Evolutionary conservation across 768 basidiomycete species (phyloP).

Genomic region (Termitomyces sp.): DNA sequence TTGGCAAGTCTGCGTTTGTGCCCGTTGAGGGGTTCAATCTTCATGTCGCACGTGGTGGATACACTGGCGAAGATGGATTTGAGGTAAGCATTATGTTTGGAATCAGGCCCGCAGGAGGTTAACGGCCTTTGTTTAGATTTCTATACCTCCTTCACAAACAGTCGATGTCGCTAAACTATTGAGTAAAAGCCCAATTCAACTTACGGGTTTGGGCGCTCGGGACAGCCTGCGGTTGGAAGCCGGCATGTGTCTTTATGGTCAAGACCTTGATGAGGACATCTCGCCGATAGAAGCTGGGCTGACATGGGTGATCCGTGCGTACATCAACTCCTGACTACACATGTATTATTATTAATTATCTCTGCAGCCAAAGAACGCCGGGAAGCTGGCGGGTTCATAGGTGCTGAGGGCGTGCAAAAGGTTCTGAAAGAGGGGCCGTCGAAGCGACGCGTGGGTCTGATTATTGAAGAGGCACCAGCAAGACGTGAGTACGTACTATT

Average conservation of each 20-base stretch:
- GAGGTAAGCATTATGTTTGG: constrained; percentile 48
- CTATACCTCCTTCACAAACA: constrained; percentile 78
- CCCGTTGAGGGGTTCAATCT: constrained; percentile 75
- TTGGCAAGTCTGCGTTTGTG: constrained; percentile 81
- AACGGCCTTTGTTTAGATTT: constrained; percentile 54
- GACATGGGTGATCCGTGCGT: constrained; percentile 87
- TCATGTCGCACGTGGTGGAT: constrained; percentile 92
- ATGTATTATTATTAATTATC: not conserved
- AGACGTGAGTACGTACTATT: constrained; percentile 51
- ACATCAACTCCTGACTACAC: not conserved
- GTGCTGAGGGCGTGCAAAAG: constrained; percentile 65
- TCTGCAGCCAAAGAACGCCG: constrained; percentile 76
- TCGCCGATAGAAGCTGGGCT: constrained; percentile 90
- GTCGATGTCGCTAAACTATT: constrained; percentile 69
- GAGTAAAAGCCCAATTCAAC: constrained; percentile 62
- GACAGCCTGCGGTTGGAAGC: constrained; percentile 95
- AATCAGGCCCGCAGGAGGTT: not conserved
- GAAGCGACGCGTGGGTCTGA: constrained; percentile 75
- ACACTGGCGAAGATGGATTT: constrained; percentile 98
- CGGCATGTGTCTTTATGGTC: constrained; percentile 95
- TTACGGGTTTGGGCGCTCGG: constrained; percentile 88
- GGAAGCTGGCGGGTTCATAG: constrained; percentile 71
- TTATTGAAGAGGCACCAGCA: constrained; percentile 84
- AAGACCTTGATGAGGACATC: constrained; percentile 85
- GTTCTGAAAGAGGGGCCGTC: constrained; percentile 81